These are phyloP conservation scores for Aquilaria yunnanensis DNA, from an alignment of 345 rosid species.

Conservation along the genomic window DNA sequence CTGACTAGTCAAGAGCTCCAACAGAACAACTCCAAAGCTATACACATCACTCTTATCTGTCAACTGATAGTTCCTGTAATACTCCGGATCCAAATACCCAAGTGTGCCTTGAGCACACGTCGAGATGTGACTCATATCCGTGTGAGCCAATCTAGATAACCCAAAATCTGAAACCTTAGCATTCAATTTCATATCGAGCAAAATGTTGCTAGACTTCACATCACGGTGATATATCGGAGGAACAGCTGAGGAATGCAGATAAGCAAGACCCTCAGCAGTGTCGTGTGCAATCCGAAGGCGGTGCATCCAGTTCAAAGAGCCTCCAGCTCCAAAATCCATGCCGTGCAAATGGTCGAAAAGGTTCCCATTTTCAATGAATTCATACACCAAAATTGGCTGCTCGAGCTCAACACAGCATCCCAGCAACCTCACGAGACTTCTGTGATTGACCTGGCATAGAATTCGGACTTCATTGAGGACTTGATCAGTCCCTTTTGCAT, in stretches of 20 bases:
- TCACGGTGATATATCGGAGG: constrained; percentile 63
- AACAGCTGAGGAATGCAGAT: constrained; percentile 47
- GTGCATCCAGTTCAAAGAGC: constrained; percentile 28
- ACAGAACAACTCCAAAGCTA: constrained; percentile 53
- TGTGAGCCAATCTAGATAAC: constrained; percentile 39
- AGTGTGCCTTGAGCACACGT: constrained; percentile 60
- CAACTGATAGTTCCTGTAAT: constrained; percentile 47
- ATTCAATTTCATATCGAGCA: constrained; percentile 38
- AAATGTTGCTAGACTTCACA: constrained; percentile 50
- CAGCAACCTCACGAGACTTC: constrained; percentile 32
- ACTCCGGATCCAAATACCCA: constrained; percentile 62
- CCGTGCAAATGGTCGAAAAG: constrained; percentile 41
- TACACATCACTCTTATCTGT: constrained; percentile 63
- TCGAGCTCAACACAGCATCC: constrained; percentile 41
- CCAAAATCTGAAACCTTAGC: constrained; percentile 61
- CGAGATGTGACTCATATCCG: constrained; percentile 39
- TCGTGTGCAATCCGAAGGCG: constrained; percentile 42
- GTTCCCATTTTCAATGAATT: constrained; percentile 44
- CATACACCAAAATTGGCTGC: constrained; percentile 47
- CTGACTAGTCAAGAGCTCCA: constrained; percentile 44
- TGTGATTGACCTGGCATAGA: constrained; percentile 62
- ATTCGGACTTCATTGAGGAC: constrained; percentile 58
- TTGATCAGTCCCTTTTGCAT: constrained; percentile 43
- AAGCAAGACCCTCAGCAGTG: constrained; percentile 48
- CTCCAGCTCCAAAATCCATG: constrained; percentile 1